Evolutionary conservation across 2,329 filamentous ascomycete species (phyloP).

Genomic region (Clarireedia homoeocarpa): DNA sequence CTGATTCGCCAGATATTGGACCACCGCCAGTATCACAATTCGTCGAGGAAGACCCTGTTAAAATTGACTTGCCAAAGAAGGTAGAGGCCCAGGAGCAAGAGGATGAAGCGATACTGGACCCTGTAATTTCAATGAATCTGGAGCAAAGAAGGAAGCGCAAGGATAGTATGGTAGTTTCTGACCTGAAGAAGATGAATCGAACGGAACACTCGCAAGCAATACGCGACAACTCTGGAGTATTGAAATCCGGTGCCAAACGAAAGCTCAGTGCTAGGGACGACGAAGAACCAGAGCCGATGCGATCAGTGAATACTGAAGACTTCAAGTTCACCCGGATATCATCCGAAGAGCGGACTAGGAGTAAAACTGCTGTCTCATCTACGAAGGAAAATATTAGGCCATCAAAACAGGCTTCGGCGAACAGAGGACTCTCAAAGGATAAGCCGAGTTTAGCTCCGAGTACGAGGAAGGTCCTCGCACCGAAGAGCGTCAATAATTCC

Average conservation of each 20-base stretch:
- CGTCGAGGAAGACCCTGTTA: constrained; percentile 48
- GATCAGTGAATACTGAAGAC: constrained; percentile 23
- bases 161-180: constrained; percentile 20
- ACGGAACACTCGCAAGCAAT: constrained; percentile 8
- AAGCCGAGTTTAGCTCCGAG: constrained; percentile 13
- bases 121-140: constrained; percentile 25
- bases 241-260: constrained; percentile 48
- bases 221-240: constrained; percentile 20
- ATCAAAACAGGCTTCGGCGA: constrained; percentile 14
- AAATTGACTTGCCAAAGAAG: constrained; percentile 41
- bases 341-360: constrained; percentile 23
- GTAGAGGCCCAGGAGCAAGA: constrained; percentile 13
- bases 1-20: constrained; percentile 62
- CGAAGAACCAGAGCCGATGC: constrained; percentile 34
- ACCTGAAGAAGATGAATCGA: constrained; percentile 13
- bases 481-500: constrained; percentile 50
- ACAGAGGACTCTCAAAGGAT: constrained; percentile 20
- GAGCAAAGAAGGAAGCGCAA: constrained; percentile 30
- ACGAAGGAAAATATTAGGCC: constrained; percentile 1
- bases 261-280: constrained; percentile 51
- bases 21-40: constrained; percentile 52
- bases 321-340: constrained; percentile 23
- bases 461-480: constrained; percentile 27
- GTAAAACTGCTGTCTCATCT: constrained; percentile 6
- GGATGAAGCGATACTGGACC: constrained; percentile 18